Conservation (phyloP, 768 basidiomycete genomes). For the Amanita exitialis region DNA sequence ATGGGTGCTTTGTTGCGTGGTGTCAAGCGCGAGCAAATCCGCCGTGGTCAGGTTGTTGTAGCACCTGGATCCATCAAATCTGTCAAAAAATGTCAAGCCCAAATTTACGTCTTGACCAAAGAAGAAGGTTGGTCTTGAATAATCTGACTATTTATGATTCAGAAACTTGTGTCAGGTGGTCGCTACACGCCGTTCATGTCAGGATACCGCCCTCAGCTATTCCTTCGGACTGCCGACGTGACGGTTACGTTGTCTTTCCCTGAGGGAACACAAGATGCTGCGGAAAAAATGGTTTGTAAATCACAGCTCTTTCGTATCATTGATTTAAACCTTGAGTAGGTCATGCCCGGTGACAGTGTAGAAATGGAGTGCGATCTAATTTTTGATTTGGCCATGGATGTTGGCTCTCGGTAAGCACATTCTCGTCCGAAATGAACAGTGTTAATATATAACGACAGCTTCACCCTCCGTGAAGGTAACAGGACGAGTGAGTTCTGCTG, state of each 20-base stretch:
- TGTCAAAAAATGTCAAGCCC: constrained; percentile 91
- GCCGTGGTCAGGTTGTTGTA: constrained; percentile 86
- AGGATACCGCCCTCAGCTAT: constrained; percentile 93
- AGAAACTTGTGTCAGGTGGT: constrained; percentile 87
- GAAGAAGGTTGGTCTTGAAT: constrained; percentile 1
- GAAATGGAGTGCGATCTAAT: constrained; percentile 82
- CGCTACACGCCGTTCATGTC: constrained; percentile 88
- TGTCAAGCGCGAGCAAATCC: constrained; percentile 92
- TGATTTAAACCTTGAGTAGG: constrained; percentile 26
- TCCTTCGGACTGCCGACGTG: constrained; percentile 91
- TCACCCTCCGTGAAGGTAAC: constrained; percentile 92
- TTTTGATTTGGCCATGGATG: constrained; percentile 82
- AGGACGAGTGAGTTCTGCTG: constrained; percentile 63
- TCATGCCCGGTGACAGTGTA: constrained; percentile 98
- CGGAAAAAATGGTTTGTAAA: constrained; percentile 72
- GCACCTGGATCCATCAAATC: constrained; percentile 87
- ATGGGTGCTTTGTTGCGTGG: constrained; percentile 97
- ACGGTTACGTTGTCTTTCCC: constrained; percentile 83
- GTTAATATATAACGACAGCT: constrained; percentile 24
- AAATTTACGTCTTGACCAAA: constrained; percentile 57
- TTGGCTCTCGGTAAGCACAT: constrained; percentile 58
- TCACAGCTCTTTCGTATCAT: not conserved
- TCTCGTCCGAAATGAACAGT: not conserved
- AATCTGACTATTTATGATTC: constrained; percentile 33
- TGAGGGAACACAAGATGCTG: constrained; percentile 66